Evolutionary conservation across 805 yeast species (phyloP).

Genomic region (Millerozyma miso): DNA sequence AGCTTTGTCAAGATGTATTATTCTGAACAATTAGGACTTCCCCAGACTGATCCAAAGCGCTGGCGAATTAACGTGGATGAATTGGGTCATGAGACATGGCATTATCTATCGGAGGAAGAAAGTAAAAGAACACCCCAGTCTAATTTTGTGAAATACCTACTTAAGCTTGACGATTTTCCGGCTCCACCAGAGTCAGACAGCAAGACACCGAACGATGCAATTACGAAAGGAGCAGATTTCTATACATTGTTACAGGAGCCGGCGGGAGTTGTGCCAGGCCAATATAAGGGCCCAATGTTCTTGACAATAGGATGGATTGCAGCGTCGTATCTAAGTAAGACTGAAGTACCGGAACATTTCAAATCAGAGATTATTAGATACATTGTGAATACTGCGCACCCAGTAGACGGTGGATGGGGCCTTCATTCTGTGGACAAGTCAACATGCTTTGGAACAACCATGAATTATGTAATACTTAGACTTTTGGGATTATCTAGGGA

Average conservation of each 20-base stretch:
- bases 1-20: constrained; percentile 29
- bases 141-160: constrained; percentile 51
- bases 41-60: constrained; percentile 59
- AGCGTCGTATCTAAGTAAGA: constrained; percentile 64
- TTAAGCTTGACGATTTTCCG: constrained; percentile 37
- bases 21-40: constrained; percentile 68
- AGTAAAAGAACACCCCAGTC: constrained; percentile 46
- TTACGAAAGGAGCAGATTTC: constrained; percentile 71
- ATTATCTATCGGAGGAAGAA: constrained; percentile 46
- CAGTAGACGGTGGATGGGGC: constrained; percentile 99
- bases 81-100: constrained; percentile 82
- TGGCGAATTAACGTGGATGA: constrained; percentile 76
- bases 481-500: constrained; percentile 68
- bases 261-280: constrained; percentile 87
- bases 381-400: constrained; percentile 87
- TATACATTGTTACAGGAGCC: constrained; percentile 67
- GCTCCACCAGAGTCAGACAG: constrained; percentile 37
- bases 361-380: constrained; percentile 75
- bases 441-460: constrained; percentile 90
- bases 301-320: constrained; percentile 87
- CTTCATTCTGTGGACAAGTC: constrained; percentile 87
- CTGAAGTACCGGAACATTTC: constrained; percentile 63
- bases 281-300: constrained; percentile 97
- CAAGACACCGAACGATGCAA: constrained; percentile 53
- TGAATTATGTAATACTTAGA: constrained; percentile 80